phyloP scores from a whole-genome alignment of 495 filamentous ascomycete genomes.

The Glonium stellatum region DNA sequence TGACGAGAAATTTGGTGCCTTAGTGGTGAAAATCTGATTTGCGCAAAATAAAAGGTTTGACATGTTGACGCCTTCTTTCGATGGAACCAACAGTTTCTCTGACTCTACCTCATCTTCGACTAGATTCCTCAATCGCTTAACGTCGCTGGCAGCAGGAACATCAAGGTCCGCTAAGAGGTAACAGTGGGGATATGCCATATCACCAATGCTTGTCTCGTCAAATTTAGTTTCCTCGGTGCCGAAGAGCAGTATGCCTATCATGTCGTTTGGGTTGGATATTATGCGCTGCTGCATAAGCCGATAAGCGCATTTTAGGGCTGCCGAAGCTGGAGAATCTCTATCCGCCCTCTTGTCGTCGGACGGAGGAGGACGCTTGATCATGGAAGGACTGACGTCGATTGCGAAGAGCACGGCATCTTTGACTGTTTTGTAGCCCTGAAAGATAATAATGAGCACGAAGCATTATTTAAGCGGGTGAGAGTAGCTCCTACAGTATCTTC shows the following conservation, averaged over 20 bases:
- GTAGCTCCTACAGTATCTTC: slow-evolving; percentile 58
- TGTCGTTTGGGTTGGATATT: slow-evolving; percentile 90
- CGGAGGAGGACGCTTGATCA: slow-evolving; percentile 63
- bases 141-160: slow-evolving; percentile 76
- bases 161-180: slow-evolving; percentile 88
- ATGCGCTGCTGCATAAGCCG: slow-evolving; percentile 96
- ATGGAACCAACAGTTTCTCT: slow-evolving; percentile 55
- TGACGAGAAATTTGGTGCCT: slow-evolving; percentile 88
- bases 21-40: slow-evolving; percentile 94
- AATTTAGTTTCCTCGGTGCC: slow-evolving; percentile 84
- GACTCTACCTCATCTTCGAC: slow-evolving; percentile 67
- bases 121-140: slow-evolving; percentile 66
- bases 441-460: slow-evolving; percentile 4
- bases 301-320: slow-evolving; percentile 91
- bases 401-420: slow-evolving; percentile 97
- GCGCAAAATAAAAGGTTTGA: slow-evolving; percentile 87
- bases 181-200: slow-evolving; percentile 76
- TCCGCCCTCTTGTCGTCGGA: slow-evolving; percentile 64
- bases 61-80: slow-evolving; percentile 64
- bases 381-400: slow-evolving; percentile 87
- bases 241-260: slow-evolving; percentile 96
- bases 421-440: slow-evolving; percentile 76
- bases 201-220: slow-evolving; percentile 47
- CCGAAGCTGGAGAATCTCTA: slow-evolving; percentile 62
- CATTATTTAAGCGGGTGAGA: neutral